Conservation (phyloP, 306 rosid species). For the Malus sylvestris region DNA sequence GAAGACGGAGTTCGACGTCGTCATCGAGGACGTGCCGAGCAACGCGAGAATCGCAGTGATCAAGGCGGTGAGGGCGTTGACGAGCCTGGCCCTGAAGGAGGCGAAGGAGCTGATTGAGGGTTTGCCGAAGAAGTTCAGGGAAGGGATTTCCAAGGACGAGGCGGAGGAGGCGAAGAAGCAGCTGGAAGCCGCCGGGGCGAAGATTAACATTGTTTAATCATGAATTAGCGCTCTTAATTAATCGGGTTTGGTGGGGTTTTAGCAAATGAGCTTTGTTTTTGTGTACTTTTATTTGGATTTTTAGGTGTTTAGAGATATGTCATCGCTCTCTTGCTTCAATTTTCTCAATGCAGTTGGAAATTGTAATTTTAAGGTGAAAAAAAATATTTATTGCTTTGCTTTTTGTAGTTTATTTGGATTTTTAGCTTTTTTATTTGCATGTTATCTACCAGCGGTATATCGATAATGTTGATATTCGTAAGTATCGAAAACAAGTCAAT, state of each 20-base stretch:
- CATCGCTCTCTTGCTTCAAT: background rate
- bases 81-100: conserved; percentile 83
- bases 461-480: no score
- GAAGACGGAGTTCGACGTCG: conserved; percentile 91
- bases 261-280: background rate
- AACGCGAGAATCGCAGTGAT: conserved; percentile 74
- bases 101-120: conserved; percentile 93
- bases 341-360: background rate
- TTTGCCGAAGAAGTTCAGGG: conserved; percentile 85
- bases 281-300: background rate
- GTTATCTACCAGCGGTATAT: no score
- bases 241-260: background rate
- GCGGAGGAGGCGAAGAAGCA: conserved; percentile 93
- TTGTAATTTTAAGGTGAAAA: background rate
- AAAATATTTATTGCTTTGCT: background rate
- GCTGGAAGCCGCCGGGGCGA: conserved; percentile 93
- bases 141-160: conserved; percentile 69
- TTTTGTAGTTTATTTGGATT: background rate
- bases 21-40: conserved; percentile 84
- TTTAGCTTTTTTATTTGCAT: background rate
- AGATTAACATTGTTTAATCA: conserved; percentile 49
- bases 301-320: background rate
- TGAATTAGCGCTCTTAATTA: background rate
- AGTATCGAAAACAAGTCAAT: no score
- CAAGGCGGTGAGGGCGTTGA: conserved; percentile 73